Percentiles rank a stretch among this genome's conserved stretches.
phyloP scores from a whole-genome alignment of 2,329 filamentous ascomycete species.

The Mycosphaerella sp. region DNA sequence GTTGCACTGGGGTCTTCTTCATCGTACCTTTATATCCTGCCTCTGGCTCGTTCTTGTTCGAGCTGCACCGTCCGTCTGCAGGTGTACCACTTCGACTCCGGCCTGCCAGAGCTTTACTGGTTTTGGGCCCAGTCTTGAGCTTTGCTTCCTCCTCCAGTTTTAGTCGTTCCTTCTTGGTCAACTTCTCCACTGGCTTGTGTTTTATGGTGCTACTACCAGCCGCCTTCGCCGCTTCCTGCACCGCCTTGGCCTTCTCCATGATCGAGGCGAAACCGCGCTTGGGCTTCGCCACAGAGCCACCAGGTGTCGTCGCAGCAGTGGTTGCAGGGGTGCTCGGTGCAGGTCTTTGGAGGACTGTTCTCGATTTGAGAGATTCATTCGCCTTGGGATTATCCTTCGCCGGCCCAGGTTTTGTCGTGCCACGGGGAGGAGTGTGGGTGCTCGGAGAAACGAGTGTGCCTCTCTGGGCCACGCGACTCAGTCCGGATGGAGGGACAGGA shows the following conservation, averaged over 20 bases:
- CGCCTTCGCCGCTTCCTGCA: conserved; percentile 52
- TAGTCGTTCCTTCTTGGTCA: conserved; percentile 51
- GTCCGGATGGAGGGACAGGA: conserved; percentile 23
- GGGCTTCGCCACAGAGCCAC: conserved; percentile 31
- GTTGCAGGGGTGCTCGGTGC: conserved; percentile 11
- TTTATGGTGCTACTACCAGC: conserved; percentile 63
- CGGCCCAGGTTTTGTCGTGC: conserved; percentile 14
- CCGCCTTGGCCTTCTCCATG: conserved; percentile 63
- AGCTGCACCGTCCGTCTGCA: conserved; percentile 16
- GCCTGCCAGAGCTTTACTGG: conserved; percentile 22
- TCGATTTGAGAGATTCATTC: conserved; percentile 15
- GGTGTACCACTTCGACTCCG: conserved; percentile 28
- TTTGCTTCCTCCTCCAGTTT: conserved; percentile 35
- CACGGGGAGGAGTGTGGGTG: conserved; percentile 11
- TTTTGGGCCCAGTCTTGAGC: conserved; percentile 38
- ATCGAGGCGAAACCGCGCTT: conserved; percentile 71
- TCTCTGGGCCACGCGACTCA: conserved; percentile 15
- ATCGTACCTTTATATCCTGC: conserved; percentile 40
- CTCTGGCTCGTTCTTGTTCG: conserved; percentile 30
- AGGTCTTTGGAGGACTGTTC: conserved; percentile 4
- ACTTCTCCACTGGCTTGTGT: conserved; percentile 64
- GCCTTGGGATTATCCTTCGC: conserved; percentile 13
- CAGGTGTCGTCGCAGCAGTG: conserved; percentile 11
- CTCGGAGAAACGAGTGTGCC: conserved; percentile 21
- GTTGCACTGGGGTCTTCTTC: conserved; percentile 23